Evolutionary conservation across 176 grass and related monocot species (phyloP).

Genomic region (Eremochloa ophiuroides): DNA sequence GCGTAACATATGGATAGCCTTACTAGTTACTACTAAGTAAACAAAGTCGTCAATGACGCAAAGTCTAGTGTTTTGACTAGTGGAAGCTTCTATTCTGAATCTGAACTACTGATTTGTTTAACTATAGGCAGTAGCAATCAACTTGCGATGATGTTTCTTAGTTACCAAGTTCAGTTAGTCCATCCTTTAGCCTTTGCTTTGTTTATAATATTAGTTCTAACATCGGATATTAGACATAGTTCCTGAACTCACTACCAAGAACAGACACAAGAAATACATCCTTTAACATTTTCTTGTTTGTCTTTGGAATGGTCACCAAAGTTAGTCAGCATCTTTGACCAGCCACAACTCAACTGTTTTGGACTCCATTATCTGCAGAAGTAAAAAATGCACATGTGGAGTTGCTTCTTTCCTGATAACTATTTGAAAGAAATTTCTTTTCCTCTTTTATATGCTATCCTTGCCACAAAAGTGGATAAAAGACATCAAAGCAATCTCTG

Average conservation of each 20-base stretch:
- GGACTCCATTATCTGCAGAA: neutral
- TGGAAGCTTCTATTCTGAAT: neutral
- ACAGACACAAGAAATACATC: neutral
- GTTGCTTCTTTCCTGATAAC: neutral
- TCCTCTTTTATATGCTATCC: neutral
- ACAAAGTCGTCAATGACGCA: neutral
- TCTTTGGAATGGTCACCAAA: neutral
- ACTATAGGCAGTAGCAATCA: neutral
- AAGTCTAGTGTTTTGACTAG: neutral
- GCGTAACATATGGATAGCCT: neutral
- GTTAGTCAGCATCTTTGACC: neutral
- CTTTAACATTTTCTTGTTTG: neutral
- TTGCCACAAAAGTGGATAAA: neutral
- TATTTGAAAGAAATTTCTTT: conserved; percentile 2
- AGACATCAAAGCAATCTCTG: neutral
- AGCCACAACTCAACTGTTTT: neutral
- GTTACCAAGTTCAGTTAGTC: neutral
- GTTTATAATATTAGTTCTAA: neutral
- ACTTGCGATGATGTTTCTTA: neutral
- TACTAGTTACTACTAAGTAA: conserved; percentile 10
- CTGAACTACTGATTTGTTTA: neutral
- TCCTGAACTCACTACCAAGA: neutral
- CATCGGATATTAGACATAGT: neutral
- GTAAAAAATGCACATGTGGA: neutral
- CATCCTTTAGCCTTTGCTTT: neutral